Conservation (phyloP, 495 filamentous ascomycete species). For the Podospora tetraspora region DNA sequence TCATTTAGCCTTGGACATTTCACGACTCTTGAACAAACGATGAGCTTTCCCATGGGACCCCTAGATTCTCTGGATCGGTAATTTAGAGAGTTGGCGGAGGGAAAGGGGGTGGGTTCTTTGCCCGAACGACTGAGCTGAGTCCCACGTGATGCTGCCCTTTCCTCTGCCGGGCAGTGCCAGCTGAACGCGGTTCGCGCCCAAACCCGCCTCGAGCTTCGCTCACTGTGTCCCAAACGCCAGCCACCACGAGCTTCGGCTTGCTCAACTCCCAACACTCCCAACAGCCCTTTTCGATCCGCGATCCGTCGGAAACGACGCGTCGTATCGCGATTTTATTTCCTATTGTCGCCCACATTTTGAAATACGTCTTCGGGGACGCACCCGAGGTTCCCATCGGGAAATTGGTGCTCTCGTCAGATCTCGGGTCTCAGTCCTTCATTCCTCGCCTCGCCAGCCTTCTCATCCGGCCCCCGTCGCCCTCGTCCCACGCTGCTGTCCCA, state of each 20-base stretch:
- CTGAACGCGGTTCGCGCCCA: neutral
- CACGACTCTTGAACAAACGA: neutral
- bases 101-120: neutral
- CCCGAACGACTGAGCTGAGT: neutral
- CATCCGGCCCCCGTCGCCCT: neutral
- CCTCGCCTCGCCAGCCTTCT: neutral
- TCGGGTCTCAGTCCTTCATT: neutral
- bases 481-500: neutral
- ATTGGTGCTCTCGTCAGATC: neutral
- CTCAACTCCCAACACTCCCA: neutral
- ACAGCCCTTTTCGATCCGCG: neutral
- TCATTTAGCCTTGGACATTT: neutral
- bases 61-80: neutral
- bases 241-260: neutral
- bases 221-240: neutral
- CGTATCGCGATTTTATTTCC: neutral
- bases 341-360: neutral
- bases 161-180: neutral
- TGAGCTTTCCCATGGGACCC: neutral
- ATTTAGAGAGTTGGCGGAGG: neutral
- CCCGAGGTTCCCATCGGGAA: neutral
- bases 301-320: neutral
- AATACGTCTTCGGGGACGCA: neutral
- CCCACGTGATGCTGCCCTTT: neutral
- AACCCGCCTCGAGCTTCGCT: neutral